Conservation (phyloP, 2,329 filamentous ascomycete genomes). For the Neurospora crassa region DNA sequence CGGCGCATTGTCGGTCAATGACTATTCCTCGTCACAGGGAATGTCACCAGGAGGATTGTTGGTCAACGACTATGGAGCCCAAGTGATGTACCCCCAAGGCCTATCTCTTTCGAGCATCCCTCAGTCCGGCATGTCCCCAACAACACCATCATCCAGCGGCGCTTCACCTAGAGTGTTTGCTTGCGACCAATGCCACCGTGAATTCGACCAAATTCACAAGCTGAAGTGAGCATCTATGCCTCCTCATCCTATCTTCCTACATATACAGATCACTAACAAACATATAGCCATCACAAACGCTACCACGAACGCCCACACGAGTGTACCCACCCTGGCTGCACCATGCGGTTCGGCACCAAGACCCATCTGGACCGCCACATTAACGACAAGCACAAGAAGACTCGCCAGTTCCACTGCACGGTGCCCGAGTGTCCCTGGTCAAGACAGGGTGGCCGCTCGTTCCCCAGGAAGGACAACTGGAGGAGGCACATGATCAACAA, state of each 20-base stretch:
- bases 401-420: conserved; percentile 49
- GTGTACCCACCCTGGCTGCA: conserved; percentile 35
- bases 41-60: not conserved
- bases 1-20: not conserved
- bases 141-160: conserved; percentile 8
- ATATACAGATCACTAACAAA: conserved; percentile 15
- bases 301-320: conserved; percentile 49
- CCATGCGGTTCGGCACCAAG: conserved; percentile 50
- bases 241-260: not conserved
- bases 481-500: conserved; percentile 53
- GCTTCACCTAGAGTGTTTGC: conserved; percentile 22
- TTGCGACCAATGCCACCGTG: conserved; percentile 34
- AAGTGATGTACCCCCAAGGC: not conserved
- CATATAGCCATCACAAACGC: conserved; percentile 45
- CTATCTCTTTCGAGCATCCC: not conserved
- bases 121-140: conserved; percentile 19
- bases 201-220: conserved; percentile 50
- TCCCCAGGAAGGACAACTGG: conserved; percentile 55
- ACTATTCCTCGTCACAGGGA: conserved; percentile 11
- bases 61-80: not conserved
- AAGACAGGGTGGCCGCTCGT: conserved; percentile 45
- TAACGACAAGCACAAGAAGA: conserved; percentile 52
- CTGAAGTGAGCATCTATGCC: conserved; percentile 36
- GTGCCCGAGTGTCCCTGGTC: conserved; percentile 46
- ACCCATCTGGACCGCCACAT: conserved; percentile 53